phyloP scores from a whole-genome alignment of 2,329 filamentous ascomycete genomes.

The Fusarium algeriense region DNA sequence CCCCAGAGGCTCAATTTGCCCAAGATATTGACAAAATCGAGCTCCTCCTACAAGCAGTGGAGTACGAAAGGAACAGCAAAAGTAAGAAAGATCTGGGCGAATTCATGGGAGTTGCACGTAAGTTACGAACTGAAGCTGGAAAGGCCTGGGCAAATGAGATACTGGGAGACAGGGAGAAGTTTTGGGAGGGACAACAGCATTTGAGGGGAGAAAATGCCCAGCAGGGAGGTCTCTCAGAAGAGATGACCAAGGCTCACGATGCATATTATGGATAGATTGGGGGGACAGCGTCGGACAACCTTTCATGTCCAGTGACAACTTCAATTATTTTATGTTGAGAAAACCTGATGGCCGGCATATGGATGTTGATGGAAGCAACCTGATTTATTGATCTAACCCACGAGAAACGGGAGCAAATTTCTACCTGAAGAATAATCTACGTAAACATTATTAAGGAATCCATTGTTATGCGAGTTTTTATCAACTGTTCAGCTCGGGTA shows the following conservation, averaged over 20 bases:
- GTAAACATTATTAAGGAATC: background rate
- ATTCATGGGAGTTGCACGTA: conserved; percentile 82
- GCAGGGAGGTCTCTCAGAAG: conserved; percentile 53
- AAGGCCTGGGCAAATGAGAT: conserved; percentile 83
- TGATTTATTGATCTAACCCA: background rate
- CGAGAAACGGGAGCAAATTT: background rate
- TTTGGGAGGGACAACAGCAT: conserved; percentile 71
- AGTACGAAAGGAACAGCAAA: conserved; percentile 84
- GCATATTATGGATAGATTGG: conserved; percentile 32
- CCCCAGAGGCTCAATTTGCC: conserved; percentile 86
- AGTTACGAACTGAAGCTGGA: conserved; percentile 81
- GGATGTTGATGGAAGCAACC: background rate
- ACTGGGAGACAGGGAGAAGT: conserved; percentile 77
- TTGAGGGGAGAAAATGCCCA: conserved; percentile 60
- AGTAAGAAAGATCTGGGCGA: conserved; percentile 81
- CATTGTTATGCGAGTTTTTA: background rate
- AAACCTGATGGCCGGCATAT: background rate
- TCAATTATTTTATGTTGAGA: too few relatives aligned
- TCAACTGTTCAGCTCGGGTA: background rate
- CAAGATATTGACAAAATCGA: conserved; percentile 99
- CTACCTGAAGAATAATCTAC: background rate
- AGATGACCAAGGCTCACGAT: conserved; percentile 37
- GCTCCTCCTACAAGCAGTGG: conserved; percentile 92
- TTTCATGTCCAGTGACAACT: background rate
- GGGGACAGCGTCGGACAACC: background rate